A percentile compares a stretch with the other conserved stretches of the same genome.
Evolutionary conservation across 768 basidiomycete genomes (phyloP).

Genomic region (Exsudoporus frostii): DNA sequence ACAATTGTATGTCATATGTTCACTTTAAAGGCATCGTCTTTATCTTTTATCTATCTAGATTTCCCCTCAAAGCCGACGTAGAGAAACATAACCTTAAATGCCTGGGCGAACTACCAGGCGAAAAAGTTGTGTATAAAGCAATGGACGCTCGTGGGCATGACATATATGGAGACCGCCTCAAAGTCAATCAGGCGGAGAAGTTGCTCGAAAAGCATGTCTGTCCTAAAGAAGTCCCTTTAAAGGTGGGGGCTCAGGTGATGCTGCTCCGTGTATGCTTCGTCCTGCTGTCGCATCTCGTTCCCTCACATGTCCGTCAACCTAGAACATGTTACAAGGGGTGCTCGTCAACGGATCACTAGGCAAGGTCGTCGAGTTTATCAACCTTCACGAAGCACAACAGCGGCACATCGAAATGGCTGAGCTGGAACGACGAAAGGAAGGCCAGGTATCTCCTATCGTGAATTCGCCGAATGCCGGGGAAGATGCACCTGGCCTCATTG

Average conservation of each 20-base stretch:
- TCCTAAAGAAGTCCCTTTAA: conserved; percentile 45
- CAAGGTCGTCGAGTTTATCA: conserved; percentile 46
- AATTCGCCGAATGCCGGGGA: not conserved
- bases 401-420: conserved; percentile 30
- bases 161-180: conserved; percentile 34
- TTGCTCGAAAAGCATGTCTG: conserved; percentile 51
- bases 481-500: conserved; percentile 10
- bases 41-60: conserved; percentile 14
- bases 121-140: conserved; percentile 33
- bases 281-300: not conserved
- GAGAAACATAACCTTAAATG: conserved; percentile 23
- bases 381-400: conserved; percentile 27
- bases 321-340: conserved; percentile 33
- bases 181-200: conserved; percentile 22
- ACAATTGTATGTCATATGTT: conserved; percentile 60
- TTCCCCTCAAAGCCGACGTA: conserved; percentile 27
- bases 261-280: conserved; percentile 31
- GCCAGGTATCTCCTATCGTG: not conserved
- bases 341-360: conserved; percentile 92
- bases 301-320: not conserved
- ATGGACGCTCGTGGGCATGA: conserved; percentile 48
- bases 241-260: conserved; percentile 84
- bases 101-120: conserved; percentile 25
- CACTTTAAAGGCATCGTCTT: not conserved
- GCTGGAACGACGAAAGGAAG: conserved; percentile 19